Base-by-base conservation (phyloP, 1,139 yeast species). In the Yamadazyma songkhlaensis region DNA sequence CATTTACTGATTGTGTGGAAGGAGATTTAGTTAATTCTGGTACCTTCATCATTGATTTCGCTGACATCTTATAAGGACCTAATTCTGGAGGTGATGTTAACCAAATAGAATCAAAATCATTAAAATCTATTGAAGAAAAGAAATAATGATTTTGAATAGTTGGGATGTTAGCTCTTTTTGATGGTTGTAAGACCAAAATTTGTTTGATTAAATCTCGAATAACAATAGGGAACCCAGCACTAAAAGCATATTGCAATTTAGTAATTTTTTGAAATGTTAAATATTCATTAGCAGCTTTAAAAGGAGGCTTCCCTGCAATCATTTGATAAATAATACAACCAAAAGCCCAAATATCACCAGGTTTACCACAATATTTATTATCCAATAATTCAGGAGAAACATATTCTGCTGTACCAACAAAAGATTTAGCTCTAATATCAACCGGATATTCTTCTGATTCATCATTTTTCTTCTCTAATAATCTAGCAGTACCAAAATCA, bases 401-500 rank as follows among this genome's bases (percentile, higher is more conserved):
- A 45, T 78, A 78, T 44, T 78, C 84, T 0, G 96, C 96, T 2
- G 99, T 92, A 0, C 95, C 94, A 5, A 84, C 95, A 61, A 84
- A 84, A 0, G 90, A 83, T 11, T 83, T 79, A 3, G 78, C 80
- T 46, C 78, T 51, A 6, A 73, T 77, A 46, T 72, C 78, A 11
- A 67, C 52, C 1, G 73, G 75, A 41, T 72, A 67, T 36, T 65
- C 64, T 45, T 68, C 73, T 38, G 55, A 54, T 25, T 56, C 62
- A 37, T 55, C 70, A 29, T 63, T 68, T 33, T 67, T 67, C 44
- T 67, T 71, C 30, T 74, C 77, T 4, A 79, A 59, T 21, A 82
- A 64, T 44, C 83, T 72, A 0, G 92, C 92, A 11, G 92, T 86
- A 9, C 94, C 94, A 53, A 84, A 84, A 62, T 84, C 94, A 0